phyloP scores from a whole-genome alignment of 2,329 filamentous ascomycete genomes.

The Lachnellula subtilissima region DNA sequence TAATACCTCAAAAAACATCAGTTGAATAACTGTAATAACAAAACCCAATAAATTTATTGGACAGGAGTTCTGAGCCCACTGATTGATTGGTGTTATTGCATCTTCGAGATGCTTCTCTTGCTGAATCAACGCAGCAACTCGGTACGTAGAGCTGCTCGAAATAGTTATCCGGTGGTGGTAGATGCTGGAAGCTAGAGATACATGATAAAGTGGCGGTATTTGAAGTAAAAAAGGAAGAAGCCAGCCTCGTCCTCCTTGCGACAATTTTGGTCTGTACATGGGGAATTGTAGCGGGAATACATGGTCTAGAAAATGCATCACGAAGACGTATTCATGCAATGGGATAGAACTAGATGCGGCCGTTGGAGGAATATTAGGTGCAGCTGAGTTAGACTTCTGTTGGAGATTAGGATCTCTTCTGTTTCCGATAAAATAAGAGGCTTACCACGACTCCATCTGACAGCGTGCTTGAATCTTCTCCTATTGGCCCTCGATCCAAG shows the following conservation, averaged over 20 bases:
- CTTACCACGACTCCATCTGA: too few relatives aligned
- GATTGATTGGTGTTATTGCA: neutral
- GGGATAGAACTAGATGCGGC: neutral
- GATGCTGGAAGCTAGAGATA: conserved; percentile 44
- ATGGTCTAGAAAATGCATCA: conserved; percentile 58
- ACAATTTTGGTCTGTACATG: conserved; percentile 52
- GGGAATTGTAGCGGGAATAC: conserved; percentile 59
- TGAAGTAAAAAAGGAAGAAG: conserved; percentile 51
- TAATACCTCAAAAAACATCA: conserved; percentile 44
- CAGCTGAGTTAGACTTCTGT: neutral
- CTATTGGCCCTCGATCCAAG: too few relatives aligned
- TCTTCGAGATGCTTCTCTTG: neutral
- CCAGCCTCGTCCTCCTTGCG: conserved; percentile 55
- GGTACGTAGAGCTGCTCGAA: neutral
- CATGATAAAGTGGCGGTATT: conserved; percentile 53
- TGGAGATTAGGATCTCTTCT: neutral
- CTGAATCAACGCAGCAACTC: neutral
- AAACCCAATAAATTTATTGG: neutral
- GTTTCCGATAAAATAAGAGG: too few relatives aligned
- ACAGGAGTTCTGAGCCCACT: neutral
- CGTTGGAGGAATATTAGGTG: neutral
- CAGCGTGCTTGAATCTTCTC: too few relatives aligned
- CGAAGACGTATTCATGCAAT: conserved; percentile 28
- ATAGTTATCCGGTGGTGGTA: neutral
- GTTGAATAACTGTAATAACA: conserved; percentile 33